Conservation (phyloP, 225 moss, liverwort and hornwort species). For the Ulota crispa region DNA sequence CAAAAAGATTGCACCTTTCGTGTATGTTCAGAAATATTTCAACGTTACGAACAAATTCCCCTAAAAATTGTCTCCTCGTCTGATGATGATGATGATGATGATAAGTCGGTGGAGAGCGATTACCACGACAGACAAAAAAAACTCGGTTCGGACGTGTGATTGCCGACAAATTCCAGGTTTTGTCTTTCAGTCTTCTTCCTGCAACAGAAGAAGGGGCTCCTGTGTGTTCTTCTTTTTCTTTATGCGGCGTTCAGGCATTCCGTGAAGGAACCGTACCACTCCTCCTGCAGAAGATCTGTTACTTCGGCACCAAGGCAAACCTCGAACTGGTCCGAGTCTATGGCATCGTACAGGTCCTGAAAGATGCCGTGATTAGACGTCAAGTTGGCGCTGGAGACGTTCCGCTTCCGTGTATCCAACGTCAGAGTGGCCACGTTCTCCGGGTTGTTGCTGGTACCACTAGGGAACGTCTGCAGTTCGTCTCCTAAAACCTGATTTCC, state of each 20-base stretch:
- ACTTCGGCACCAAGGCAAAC: constrained; percentile 24
- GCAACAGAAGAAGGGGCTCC: not conserved
- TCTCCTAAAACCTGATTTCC: constrained; percentile 25
- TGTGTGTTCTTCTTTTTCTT: no score
- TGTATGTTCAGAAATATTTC: constrained; percentile 14
- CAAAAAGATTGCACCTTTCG: constrained; percentile 4
- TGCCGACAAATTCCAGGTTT: not conserved
- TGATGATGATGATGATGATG: not conserved
- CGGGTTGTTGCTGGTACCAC: not conserved
- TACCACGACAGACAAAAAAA: not conserved
- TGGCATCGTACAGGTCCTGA: constrained; percentile 33
- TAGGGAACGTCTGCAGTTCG: not conserved
- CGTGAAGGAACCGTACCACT: constrained; percentile 44
- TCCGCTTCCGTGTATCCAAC: constrained; percentile 5
- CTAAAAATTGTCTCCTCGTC: constrained; percentile 8
- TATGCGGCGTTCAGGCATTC: constrained; percentile 27
- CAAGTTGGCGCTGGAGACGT: constrained; percentile 25
- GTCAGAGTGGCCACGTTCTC: not conserved
- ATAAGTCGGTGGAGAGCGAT: not conserved
- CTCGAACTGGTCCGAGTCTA: constrained; percentile 37
- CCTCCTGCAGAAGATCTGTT: constrained; percentile 25
- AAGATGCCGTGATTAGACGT: constrained; percentile 17
- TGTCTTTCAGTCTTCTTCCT: not conserved
- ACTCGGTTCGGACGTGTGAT: not conserved
- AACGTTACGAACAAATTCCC: no score